A percentile compares a stretch with the other conserved stretches of the same genome.
Conservation (phyloP, 345 rosid species). For the Bruguiera gymnorhiza region DNA sequence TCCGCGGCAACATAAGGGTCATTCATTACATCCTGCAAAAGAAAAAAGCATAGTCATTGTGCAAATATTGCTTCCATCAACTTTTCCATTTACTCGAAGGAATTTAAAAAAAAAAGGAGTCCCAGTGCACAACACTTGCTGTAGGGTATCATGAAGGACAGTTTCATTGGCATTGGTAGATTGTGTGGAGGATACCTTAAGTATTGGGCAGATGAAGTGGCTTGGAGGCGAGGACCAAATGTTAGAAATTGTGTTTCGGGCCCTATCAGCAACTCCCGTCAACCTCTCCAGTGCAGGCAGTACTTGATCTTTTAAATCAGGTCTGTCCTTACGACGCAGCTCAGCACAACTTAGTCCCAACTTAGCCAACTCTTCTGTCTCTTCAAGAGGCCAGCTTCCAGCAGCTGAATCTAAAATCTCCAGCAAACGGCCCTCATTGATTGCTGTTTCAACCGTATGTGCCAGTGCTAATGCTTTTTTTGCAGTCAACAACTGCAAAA, state of each 20-base stretch:
- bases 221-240: slow-evolving; percentile 35
- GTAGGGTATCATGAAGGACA: no score
- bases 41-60: background rate
- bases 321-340: slow-evolving; percentile 68
- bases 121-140: no score
- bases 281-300: slow-evolving; percentile 67
- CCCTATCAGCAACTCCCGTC: slow-evolving; percentile 48
- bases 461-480: slow-evolving; percentile 71
- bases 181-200: slow-evolving; percentile 43
- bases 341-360: slow-evolving; percentile 76
- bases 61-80: background rate
- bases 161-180: background rate
- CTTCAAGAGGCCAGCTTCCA: slow-evolving; percentile 72
- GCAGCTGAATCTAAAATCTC: slow-evolving; percentile 66
- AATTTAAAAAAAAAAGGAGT: no score
- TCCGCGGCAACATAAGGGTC: slow-evolving; percentile 89
- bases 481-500: slow-evolving; percentile 77
- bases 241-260: slow-evolving; percentile 22
- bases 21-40: slow-evolving; percentile 63
- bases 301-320: slow-evolving; percentile 53
- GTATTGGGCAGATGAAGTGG: slow-evolving; percentile 79
- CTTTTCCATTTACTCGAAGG: background rate
- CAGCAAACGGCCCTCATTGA: slow-evolving; percentile 31
- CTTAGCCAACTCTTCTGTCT: slow-evolving; percentile 62
- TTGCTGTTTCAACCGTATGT: slow-evolving; percentile 59